These are phyloP conservation scores for Cutaneotrichosporon sp. DNA, from an alignment of 1,284 basidiomycete genomes.

Conservation along the genomic window DNA sequence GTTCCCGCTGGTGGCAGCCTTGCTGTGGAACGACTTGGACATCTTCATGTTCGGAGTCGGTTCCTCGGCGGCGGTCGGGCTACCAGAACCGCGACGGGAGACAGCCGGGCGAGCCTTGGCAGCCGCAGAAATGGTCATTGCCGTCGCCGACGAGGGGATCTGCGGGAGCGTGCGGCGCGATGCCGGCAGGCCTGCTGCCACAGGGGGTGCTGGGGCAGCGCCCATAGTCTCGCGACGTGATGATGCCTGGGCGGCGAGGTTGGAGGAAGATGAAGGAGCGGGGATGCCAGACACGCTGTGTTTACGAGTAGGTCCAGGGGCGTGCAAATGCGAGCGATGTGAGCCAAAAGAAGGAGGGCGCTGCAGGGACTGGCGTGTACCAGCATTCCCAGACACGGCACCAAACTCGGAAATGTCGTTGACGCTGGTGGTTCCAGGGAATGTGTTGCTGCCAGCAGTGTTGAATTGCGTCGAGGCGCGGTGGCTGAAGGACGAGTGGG, in stretches of 20 bases:
- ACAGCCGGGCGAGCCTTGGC: conserved; percentile 37
- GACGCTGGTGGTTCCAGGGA: conserved; percentile 10
- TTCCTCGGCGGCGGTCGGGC: conserved; percentile 17
- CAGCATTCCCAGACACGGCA: conserved; percentile 1
- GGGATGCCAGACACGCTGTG: conserved; percentile 26
- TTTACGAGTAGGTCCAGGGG: conserved; percentile 42
- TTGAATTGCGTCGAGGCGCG: not conserved
- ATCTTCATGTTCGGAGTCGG: conserved; percentile 30
- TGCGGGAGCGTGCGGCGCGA: conserved; percentile 66
- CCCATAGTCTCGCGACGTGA: conserved; percentile 22
- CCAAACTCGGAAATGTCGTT: conserved; percentile 22
- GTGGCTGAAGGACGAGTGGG: conserved; percentile 12
- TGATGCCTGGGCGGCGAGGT: conserved; percentile 5
- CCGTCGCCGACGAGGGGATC: conserved; percentile 41
- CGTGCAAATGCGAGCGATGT: conserved; percentile 44
- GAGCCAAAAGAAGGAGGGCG: conserved; percentile 27
- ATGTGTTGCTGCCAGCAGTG: conserved; percentile 4
- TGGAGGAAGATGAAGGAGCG: conserved; percentile 11
- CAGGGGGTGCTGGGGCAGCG: conserved; percentile 14
- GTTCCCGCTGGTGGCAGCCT: conserved; percentile 27
- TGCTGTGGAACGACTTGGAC: conserved; percentile 46
- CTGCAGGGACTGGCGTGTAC: conserved; percentile 19
- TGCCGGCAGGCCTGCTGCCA: conserved; percentile 21
- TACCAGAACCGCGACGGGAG: conserved; percentile 25
- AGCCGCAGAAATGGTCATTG: conserved; percentile 44